Base-by-base conservation (phyloP, 106 monocot genomes). In the Acorus gramineus region DNA sequence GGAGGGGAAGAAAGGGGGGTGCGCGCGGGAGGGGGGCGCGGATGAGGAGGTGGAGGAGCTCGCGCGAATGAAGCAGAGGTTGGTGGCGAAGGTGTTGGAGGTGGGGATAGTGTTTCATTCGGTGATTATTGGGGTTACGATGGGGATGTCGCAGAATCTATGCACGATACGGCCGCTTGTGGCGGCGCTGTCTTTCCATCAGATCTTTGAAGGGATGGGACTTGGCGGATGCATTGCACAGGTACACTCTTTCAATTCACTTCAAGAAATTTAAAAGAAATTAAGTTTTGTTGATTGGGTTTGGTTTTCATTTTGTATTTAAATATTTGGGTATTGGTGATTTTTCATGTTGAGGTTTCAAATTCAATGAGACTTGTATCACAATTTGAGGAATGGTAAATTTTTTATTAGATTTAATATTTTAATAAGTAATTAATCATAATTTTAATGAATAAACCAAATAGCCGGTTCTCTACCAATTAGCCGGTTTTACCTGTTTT, bases 181-280 rank as follows among this genome's bases (percentile, higher is more conserved):
- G 8, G 90, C 80, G 0, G 90, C 94, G 2, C 87, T 95, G 48
- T 66, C 86, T 14, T 90, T 95, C 55, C 94, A 90, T 66, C 94
- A 95, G 82, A 71, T 90, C 49, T 95, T 95, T 56, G 90, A 95
- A 57, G 94, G 94, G 8, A 90, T 95, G 94, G 94, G 94, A 3
- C 82, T 95, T 49, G 90, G 90, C 11, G 90, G 94, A 53, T 95
- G 94, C 78, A 90, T 95, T 70, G 94, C 94, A 4, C 89, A 94
- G 93, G 93, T 94, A 56, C 73, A 76, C 43, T 3, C n/a, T 28
- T 28, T 28, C 28, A 28, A 28, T 28, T 28, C 28, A 28, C 28
- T 28, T 28, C 28, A 28, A 28, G 28, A 28, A 28, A 28, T n/a
- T n/a, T n/a, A n/a, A 28, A 28, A 28, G 28, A 28, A 28, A n/a